Evolutionary conservation across 345 rosid species (phyloP).

Genomic region (Brassica nigra): DNA sequence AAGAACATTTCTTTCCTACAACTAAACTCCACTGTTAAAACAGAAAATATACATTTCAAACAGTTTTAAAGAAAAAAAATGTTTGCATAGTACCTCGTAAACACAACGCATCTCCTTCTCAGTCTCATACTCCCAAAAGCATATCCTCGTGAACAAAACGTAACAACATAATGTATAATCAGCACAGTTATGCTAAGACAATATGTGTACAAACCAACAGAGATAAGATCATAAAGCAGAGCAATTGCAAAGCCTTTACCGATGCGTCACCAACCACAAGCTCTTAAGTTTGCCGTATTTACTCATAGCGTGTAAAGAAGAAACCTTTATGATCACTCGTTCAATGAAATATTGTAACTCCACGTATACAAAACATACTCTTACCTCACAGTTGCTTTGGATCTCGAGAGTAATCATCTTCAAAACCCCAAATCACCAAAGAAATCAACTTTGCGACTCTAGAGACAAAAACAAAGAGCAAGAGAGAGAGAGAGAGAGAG

Average conservation of each 20-base stretch:
- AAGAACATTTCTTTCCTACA: neutral
- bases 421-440: conserved; percentile 2
- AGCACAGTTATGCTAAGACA: neutral
- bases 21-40: neutral
- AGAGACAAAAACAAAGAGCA: neutral
- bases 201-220: neutral
- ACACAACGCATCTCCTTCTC: conserved; percentile 87
- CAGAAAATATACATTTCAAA: neutral
- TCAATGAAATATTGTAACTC: neutral
- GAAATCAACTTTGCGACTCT: neutral
- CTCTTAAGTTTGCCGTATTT: conserved; percentile 76
- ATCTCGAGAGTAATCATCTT: conserved; percentile 86
- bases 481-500: neutral
- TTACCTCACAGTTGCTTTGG: conserved; percentile 69
- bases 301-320: conserved; percentile 65
- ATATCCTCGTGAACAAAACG: conserved; percentile 61
- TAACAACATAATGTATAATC: neutral
- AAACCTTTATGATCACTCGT: neutral
- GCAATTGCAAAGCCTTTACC: conserved; percentile 46
- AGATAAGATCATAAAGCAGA: neutral
- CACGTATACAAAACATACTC: neutral
- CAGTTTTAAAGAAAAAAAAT: neutral
- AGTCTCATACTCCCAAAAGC: conserved; percentile 80
- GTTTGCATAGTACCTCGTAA: conserved; percentile 53
- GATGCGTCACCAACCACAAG: conserved; percentile 86